Conservation (phyloP, 768 basidiomycete species). For the Infundibulicybe gibba region DNA sequence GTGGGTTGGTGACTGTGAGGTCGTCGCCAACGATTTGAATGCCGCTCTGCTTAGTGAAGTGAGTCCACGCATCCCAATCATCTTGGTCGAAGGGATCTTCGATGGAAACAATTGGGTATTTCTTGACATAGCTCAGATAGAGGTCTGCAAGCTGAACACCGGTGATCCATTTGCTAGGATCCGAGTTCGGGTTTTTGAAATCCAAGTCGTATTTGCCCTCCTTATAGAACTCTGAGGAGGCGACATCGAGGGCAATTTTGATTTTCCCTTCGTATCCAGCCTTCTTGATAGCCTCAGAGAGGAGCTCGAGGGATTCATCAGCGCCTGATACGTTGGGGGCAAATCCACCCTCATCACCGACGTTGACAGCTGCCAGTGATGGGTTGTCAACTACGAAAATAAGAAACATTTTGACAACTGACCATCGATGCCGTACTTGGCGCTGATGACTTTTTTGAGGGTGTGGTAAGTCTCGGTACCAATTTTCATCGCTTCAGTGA, state of each 20-base stretch:
- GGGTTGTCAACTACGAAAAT: slow-evolving; percentile 8
- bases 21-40: slow-evolving; percentile 97
- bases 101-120: slow-evolving; percentile 94
- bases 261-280: slow-evolving; percentile 99
- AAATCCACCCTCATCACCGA: slow-evolving; percentile 99
- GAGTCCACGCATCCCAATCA: slow-evolving; percentile 97
- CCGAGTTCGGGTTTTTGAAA: slow-evolving; percentile 99
- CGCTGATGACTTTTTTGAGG: slow-evolving; percentile 97
- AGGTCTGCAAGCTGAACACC: slow-evolving; percentile 90
- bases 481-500: slow-evolving; percentile 98
- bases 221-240: slow-evolving; percentile 99
- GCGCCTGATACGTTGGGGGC: slow-evolving; percentile 97
- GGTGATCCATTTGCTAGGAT: slow-evolving; percentile 93
- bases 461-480: slow-evolving; percentile 98
- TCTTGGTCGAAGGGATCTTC: slow-evolving; percentile 99
- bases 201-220: slow-evolving; percentile 99
- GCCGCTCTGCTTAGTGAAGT: slow-evolving; percentile 76
- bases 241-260: slow-evolving; percentile 97
- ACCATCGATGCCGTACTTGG: slow-evolving; percentile 99
- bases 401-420: slow-evolving; percentile 8
- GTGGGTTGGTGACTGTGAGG: slow-evolving; percentile 95
- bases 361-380: slow-evolving; percentile 77
- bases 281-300: slow-evolving; percentile 94
- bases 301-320: slow-evolving; percentile 95
- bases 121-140: slow-evolving; percentile 81